Evolutionary conservation across 371 early-diverging fungal species (phyloP).

Genomic region (Mortierella polycephala): DNA sequence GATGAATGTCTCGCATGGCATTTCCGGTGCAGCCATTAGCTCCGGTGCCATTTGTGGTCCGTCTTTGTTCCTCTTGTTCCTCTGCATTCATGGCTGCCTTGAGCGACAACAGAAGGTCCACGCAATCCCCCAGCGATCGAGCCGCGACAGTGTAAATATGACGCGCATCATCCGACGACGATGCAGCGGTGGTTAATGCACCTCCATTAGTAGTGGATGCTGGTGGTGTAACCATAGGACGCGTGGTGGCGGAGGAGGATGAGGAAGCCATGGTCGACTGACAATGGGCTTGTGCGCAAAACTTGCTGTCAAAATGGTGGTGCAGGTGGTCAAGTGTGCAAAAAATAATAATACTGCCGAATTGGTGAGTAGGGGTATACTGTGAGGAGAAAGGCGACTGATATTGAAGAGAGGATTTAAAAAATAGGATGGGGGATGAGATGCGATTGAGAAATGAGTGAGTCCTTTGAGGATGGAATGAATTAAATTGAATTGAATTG

Average conservation of each 20-base stretch:
- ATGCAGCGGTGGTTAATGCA: background rate
- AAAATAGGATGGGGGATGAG: no score
- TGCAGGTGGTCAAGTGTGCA: no score
- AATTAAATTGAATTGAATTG: no score
- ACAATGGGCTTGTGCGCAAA: background rate
- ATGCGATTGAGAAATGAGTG: no score
- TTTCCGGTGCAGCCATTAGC: background rate
- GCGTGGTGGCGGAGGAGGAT: background rate
- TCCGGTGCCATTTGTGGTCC: background rate
- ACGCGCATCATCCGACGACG: constrained; percentile 2
- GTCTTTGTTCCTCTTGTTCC: constrained; percentile 10
- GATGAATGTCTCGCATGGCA: constrained; percentile 20
- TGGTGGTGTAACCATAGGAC: background rate
- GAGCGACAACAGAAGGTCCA: constrained; percentile 27
- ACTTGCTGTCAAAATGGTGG: no score
- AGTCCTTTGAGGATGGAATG: no score
- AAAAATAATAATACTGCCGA: no score
- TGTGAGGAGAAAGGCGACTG: no score
- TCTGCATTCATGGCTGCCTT: constrained; percentile 27
- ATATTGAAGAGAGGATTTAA: no score
- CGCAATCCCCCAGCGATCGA: constrained; percentile 35
- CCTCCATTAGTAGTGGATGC: background rate
- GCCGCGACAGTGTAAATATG: constrained; percentile 44
- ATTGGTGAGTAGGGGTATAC: no score
- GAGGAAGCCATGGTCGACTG: constrained; percentile 5